phyloP scores from a whole-genome alignment of 441 rosid genomes.

The Populus hybrid region DNA sequence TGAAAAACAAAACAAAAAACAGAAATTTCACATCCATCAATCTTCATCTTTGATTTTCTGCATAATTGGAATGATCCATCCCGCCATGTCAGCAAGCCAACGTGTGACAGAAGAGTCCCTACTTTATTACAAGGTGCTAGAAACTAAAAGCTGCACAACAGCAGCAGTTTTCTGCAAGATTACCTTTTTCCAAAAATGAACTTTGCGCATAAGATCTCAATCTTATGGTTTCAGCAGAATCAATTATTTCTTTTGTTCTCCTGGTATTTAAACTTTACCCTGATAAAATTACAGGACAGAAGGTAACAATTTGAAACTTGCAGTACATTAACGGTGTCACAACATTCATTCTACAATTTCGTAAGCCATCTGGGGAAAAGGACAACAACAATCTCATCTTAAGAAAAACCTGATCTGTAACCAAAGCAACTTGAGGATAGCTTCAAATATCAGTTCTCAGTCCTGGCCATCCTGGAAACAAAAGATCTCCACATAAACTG shows the following conservation, averaged over 20 bases:
- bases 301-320: conserved; percentile 13
- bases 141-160: neutral
- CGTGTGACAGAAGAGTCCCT: neutral
- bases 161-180: neutral
- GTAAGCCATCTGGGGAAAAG: neutral
- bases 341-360: conserved; percentile 16
- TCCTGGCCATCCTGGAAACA: conserved; percentile 30
- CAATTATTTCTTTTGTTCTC: conserved; percentile 23
- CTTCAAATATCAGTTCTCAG: conserved; percentile 19
- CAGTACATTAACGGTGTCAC: conserved; percentile 19
- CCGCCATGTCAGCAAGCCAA: neutral
- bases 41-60: neutral
- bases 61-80: neutral
- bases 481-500: neutral
- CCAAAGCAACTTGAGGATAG: conserved; percentile 8
- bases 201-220: neutral
- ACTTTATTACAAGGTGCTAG: neutral
- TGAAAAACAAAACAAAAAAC: too few relatives aligned
- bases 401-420: conserved; percentile 18
- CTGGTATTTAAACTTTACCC: conserved; percentile 10
- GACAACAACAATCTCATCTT: conserved; percentile 20
- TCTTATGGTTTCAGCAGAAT: neutral
- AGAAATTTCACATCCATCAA: neutral
- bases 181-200: neutral
- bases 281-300: conserved; percentile 16